Percentiles rank a stretch among this genome's conserved stretches.
Evolutionary conservation across 768 basidiomycete genomes (phyloP).

Genomic region (Suillus occidentalis): DNA sequence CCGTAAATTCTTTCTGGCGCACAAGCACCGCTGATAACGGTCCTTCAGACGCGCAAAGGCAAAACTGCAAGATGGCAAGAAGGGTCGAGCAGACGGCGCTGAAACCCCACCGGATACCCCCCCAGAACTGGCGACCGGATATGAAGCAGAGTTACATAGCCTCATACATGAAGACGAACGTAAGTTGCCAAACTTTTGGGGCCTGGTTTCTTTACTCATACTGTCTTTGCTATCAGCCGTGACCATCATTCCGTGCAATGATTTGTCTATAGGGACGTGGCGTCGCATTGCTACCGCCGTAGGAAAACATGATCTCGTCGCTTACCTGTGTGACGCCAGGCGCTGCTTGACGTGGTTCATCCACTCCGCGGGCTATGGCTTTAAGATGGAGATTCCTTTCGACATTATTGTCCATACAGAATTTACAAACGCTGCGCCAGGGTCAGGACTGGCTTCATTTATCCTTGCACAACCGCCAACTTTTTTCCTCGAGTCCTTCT

Average conservation of each 20-base stretch:
- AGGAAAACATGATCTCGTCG: constrained; percentile 65
- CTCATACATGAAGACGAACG: constrained; percentile 78
- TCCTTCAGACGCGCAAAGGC: constrained; percentile 73
- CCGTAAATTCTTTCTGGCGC: not conserved
- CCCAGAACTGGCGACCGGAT: constrained; percentile 50
- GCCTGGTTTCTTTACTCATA: not conserved
- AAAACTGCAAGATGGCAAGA: constrained; percentile 66
- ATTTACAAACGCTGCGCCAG: constrained; percentile 54
- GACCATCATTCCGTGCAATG: constrained; percentile 72
- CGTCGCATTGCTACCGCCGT: constrained; percentile 61
- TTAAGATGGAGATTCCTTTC: constrained; percentile 86
- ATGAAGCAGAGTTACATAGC: constrained; percentile 58
- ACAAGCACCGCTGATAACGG: constrained; percentile 5
- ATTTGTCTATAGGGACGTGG: constrained; percentile 78
- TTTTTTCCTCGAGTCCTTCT: constrained; percentile 62
- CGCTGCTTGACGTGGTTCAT: constrained; percentile 79
- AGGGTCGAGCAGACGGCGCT: constrained; percentile 34
- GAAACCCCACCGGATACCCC: constrained; percentile 47
- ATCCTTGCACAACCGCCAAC: constrained; percentile 63
- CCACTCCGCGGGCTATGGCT: constrained; percentile 65
- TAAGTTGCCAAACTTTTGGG: constrained; percentile 37
- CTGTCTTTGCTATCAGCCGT: constrained; percentile 47
- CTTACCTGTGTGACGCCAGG: constrained; percentile 69
- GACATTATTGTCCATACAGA: constrained; percentile 57
- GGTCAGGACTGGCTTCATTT: constrained; percentile 61